phyloP scores from a whole-genome alignment of 164 flowering plant genomes.

The Nymphaea colorata region DNA sequence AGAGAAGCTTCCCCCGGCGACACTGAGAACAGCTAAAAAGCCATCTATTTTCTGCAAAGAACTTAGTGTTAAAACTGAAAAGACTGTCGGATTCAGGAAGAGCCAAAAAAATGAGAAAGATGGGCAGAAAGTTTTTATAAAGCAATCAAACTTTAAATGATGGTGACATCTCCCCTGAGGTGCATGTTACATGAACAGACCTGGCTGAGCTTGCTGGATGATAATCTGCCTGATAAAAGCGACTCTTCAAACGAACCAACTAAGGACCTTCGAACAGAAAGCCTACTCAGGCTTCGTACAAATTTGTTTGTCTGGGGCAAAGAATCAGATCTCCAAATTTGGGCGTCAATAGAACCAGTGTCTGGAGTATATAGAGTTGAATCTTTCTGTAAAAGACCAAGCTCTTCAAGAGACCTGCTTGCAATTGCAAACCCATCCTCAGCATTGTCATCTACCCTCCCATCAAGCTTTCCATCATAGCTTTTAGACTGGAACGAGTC shows the following conservation, averaged over 20 bases:
- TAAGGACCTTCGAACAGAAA: conserved; percentile 64
- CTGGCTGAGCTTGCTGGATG: conserved; percentile 47
- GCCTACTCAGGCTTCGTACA: conserved; percentile 41
- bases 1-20: conserved; percentile 76
- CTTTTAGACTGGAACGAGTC: too few species aligned
- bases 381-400: conserved; percentile 20
- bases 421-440: conserved; percentile 26
- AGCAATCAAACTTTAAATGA: too few species aligned
- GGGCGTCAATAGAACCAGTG: conserved; percentile 12
- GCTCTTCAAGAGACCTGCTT: conserved; percentile 32
- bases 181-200: conserved; percentile 17
- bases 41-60: conserved; percentile 66
- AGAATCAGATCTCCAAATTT: conserved; percentile 21
- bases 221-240: conserved; percentile 69
- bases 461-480: conserved; percentile 24
- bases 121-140: too few species aligned
- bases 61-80: not conserved
- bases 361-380: conserved; percentile 28
- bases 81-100: too few species aligned
- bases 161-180: too few species aligned
- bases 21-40: conserved; percentile 77
- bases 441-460: conserved; percentile 13
- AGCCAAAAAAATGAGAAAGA: too few species aligned
- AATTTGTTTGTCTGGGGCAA: conserved; percentile 17
- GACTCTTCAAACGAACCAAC: conserved; percentile 99